Evolutionary conservation across 2,329 filamentous ascomycete species (phyloP), one percentile per base, ranked within the genome.

Genomic region (Fusarium armeniacum): DNA sequence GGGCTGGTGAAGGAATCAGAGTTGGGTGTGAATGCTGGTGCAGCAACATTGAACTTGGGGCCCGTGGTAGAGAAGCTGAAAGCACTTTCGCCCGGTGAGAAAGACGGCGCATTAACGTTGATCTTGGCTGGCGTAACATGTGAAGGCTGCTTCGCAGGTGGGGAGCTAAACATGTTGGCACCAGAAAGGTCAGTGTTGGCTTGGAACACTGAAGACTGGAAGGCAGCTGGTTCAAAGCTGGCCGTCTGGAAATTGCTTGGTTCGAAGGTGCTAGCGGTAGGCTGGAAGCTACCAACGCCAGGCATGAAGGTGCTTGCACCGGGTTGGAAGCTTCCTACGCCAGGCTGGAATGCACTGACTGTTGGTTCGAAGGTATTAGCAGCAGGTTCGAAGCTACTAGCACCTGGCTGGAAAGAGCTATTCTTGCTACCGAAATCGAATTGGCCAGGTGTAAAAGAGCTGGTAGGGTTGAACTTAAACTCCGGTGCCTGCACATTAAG

Each of bases 401-500:
- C 80, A 16, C 46, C 78, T 35, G 85, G 83, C 38, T 84, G 82
- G 73, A 88, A 89, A 26, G 38, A 46, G 52, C 54, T 56, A 36
- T 79, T 81, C 72, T 78, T 85, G 40, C 30, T 60, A 38, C 46
- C 56, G 26, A 74, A 73, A 47, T 63, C 66, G 51, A 70, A 74
- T 38, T 74, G 66, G 2, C 71, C 72, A 32, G 72, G 71, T 6
- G 69, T 74, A 26, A 74, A 74, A 33, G 62, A 73, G 73, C 78
- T 86, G 13, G 70, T 78, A 5, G 86, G 87, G 66, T 88, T 87
- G 79, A 95, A 95, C 73, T 91, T 93, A 83, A 98, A 98, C 75
- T 96, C 93, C 47, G 94, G 92, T 0, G 95, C 95, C 67, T 91
- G 89, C 32, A 97, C 94, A 74, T 98, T 98, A 72, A 98, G 86